Percentiles rank a stretch among this genome's conserved stretches.
Evolutionary conservation across 1,139 yeast species (phyloP).

Genomic region (Sugiyamaella paludigena): DNA sequence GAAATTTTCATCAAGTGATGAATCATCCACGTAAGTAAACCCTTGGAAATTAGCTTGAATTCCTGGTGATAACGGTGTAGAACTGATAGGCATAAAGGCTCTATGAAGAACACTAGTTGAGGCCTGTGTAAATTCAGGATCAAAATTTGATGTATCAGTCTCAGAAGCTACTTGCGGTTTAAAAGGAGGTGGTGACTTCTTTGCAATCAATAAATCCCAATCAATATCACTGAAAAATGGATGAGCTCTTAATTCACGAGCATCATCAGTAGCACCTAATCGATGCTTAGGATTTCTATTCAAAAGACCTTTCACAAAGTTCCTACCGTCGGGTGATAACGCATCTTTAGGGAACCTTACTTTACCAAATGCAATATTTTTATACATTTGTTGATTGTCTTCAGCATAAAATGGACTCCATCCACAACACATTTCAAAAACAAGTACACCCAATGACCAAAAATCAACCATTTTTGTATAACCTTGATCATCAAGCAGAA

Average conservation of each 20-base stretch:
- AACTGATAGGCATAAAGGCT: slow-evolving; percentile 54
- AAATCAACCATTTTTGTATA: slow-evolving; percentile 95
- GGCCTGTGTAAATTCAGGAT: slow-evolving; percentile 93
- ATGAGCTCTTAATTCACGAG: slow-evolving; percentile 86
- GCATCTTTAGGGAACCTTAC: slow-evolving; percentile 96
- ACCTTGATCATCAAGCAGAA: slow-evolving; percentile 87
- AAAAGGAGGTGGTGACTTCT: slow-evolving; percentile 95
- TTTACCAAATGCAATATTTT: slow-evolving; percentile 96
- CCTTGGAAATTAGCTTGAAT: slow-evolving; percentile 96
- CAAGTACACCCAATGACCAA: slow-evolving; percentile 94
- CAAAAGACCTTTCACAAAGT: slow-evolving; percentile 88
- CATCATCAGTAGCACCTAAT: slow-evolving; percentile 86
- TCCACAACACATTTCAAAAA: slow-evolving; percentile 97
- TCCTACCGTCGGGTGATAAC: slow-evolving; percentile 84
- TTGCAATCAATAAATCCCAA: slow-evolving; percentile 75
- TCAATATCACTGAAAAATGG: slow-evolving; percentile 87
- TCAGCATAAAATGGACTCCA: slow-evolving; percentile 99
- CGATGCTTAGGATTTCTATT: slow-evolving; percentile 95
- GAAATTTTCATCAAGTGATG: slow-evolving; percentile 86
- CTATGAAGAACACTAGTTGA: slow-evolving; percentile 77
- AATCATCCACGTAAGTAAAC: slow-evolving; percentile 91
- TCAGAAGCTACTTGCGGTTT: slow-evolving; percentile 90
- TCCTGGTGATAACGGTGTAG: slow-evolving; percentile 89
- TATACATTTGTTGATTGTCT: slow-evolving; percentile 96
- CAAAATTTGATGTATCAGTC: slow-evolving; percentile 92